These are phyloP conservation scores for Phytophthora quininea DNA, from an alignment of 352 stramenopile species.

Conservation along the genomic window DNA sequence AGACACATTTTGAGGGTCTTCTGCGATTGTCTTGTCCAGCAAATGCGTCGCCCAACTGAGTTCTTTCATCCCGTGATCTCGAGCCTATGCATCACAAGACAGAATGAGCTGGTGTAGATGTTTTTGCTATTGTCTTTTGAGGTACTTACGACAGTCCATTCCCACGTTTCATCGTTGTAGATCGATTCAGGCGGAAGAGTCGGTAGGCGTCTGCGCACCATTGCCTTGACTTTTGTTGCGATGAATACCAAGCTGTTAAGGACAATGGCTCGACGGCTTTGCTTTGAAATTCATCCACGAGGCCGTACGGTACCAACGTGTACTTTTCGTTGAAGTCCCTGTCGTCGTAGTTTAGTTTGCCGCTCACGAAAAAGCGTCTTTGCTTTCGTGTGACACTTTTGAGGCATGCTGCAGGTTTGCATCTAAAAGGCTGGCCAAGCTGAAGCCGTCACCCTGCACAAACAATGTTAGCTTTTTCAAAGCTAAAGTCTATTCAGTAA, in stretches of 20 bases:
- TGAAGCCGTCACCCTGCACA: slow-evolving; percentile 52
- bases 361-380: slow-evolving; percentile 81
- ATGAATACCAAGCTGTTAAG: slow-evolving; percentile 54
- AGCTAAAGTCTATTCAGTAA: neutral
- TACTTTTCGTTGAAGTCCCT: slow-evolving; percentile 57
- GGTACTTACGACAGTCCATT: slow-evolving; percentile 88
- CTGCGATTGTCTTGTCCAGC: slow-evolving; percentile 83
- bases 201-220: slow-evolving; percentile 46
- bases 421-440: slow-evolving; percentile 49
- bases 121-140: too few species aligned
- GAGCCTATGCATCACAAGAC: slow-evolving; percentile 39
- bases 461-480: neutral
- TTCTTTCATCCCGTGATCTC: slow-evolving; percentile 77
- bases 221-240: slow-evolving; percentile 40
- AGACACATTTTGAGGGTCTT: slow-evolving; percentile 65
- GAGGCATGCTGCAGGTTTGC: slow-evolving; percentile 29
- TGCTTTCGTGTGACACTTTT: neutral
- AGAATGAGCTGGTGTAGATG: slow-evolving; percentile 3
- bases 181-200: slow-evolving; percentile 59
- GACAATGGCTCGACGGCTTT: slow-evolving; percentile 11
- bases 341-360: slow-evolving; percentile 78
- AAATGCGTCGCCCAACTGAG: slow-evolving; percentile 88
- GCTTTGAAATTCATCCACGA: slow-evolving; percentile 62
- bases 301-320: slow-evolving; percentile 52
- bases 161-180: slow-evolving; percentile 92